A percentile compares a stretch with the other conserved stretches of the same genome.
Conservation (phyloP, 2,329 filamentous ascomycete species). For the Dothiorella sarmentorum region DNA sequence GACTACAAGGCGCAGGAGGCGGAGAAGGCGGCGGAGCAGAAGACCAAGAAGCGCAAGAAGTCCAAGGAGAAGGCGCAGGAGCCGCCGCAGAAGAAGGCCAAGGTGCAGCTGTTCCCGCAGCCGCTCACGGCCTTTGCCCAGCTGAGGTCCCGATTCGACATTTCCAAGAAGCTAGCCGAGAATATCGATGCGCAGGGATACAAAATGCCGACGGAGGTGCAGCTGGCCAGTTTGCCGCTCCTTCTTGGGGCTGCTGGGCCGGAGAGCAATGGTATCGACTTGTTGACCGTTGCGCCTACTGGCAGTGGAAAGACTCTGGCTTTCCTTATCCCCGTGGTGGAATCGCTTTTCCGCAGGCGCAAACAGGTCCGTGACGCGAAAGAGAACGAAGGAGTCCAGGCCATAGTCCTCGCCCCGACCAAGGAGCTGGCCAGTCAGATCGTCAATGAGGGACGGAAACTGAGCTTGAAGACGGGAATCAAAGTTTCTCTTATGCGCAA, state of each 20-base stretch:
- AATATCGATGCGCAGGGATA: slow-evolving; percentile 87
- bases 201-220: slow-evolving; percentile 85
- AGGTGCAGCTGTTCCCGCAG: slow-evolving; percentile 64
- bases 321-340: slow-evolving; percentile 83
- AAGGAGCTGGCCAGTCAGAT: slow-evolving; percentile 51
- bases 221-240: slow-evolving; percentile 79
- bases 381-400: slow-evolving; percentile 23
- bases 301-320: slow-evolving; percentile 95
- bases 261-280: slow-evolving; percentile 55
- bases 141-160: slow-evolving; percentile 66
- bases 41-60: slow-evolving; percentile 52
- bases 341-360: slow-evolving; percentile 55
- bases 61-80: slow-evolving; percentile 34
- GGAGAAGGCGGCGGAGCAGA: slow-evolving; percentile 50
- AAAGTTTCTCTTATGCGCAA: slow-evolving; percentile 81
- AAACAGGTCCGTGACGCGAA: slow-evolving; percentile 21
- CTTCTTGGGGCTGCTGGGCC: slow-evolving; percentile 40
- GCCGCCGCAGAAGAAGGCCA: slow-evolving; percentile 37
- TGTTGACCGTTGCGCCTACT: slow-evolving; percentile 87
- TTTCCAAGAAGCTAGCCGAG: slow-evolving; percentile 68
- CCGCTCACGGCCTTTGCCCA: slow-evolving; percentile 76
- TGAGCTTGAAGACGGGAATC: slow-evolving; percentile 72
- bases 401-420: slow-evolving; percentile 49
- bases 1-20: slow-evolving; percentile 40
- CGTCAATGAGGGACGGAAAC: slow-evolving; percentile 72